These are phyloP conservation scores for Albifimbria verrucaria DNA, from an alignment of 2,329 filamentous ascomycete species.

Conservation along the genomic window DNA sequence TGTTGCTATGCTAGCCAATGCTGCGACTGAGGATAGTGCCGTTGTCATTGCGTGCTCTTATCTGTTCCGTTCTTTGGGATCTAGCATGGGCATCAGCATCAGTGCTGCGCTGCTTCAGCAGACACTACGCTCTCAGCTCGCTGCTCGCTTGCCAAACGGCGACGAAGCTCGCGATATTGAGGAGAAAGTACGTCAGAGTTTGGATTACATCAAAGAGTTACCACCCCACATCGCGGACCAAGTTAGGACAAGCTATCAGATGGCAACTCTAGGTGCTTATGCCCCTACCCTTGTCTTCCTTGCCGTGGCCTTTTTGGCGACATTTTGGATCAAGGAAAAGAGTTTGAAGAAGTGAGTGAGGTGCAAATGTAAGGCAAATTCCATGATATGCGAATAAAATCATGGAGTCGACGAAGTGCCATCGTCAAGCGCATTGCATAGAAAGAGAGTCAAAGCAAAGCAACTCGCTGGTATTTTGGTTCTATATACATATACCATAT, in stretches of 20 bases:
- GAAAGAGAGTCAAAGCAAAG: no score
- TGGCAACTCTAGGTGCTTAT: constrained; percentile 38
- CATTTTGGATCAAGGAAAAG: constrained; percentile 56
- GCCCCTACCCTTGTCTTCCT: constrained; percentile 34
- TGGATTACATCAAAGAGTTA: constrained; percentile 65
- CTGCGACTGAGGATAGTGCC: constrained; percentile 63
- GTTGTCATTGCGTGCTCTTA: constrained; percentile 77
- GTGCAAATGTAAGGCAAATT: no score
- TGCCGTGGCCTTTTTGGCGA: constrained; percentile 33
- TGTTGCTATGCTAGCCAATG: constrained; percentile 69
- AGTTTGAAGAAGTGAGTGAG: constrained; percentile 23
- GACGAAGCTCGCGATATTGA: constrained; percentile 64
- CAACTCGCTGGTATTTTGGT: no score
- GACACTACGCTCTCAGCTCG: constrained; percentile 56
- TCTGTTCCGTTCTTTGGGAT: constrained; percentile 75
- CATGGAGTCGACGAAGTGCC: no score
- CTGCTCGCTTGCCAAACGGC: constrained; percentile 46
- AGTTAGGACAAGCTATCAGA: constrained; percentile 65
- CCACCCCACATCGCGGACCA: constrained; percentile 55
- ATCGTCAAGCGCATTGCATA: no score
- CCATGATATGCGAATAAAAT: no score
- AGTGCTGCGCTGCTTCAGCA: constrained; percentile 71
- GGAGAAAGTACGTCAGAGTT: constrained; percentile 63
- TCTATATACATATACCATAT: no score
- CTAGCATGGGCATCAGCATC: constrained; percentile 72